phyloP scores from a whole-genome alignment of 2,329 filamentous ascomycete species.

The Ophiobolus disseminans region DNA sequence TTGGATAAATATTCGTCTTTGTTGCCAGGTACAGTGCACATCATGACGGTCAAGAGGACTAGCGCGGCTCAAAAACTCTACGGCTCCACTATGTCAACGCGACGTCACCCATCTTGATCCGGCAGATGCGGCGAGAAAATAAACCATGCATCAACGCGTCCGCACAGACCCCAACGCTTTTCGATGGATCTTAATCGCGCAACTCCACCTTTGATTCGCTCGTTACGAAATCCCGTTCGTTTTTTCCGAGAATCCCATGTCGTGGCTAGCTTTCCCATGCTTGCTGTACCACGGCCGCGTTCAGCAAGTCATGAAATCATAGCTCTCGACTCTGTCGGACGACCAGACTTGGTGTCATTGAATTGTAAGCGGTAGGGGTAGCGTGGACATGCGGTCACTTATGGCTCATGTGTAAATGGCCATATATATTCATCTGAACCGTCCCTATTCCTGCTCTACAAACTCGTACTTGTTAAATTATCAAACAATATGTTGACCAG shows the following conservation, averaged over 20 bases:
- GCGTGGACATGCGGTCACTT: conserved; percentile 17
- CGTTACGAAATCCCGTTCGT: conserved; percentile 12
- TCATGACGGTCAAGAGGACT: background rate
- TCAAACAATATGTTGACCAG: conserved; percentile 48
- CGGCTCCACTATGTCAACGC: conserved; percentile 38
- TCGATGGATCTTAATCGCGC: conserved; percentile 11
- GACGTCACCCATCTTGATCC: conserved; percentile 38
- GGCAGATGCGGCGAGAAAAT: conserved; percentile 18
- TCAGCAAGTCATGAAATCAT: conserved; percentile 48
- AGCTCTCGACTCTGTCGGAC: conserved; percentile 12
- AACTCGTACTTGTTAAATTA: conserved; percentile 14
- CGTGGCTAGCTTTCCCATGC: conserved; percentile 24
- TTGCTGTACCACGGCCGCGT: conserved; percentile 32
- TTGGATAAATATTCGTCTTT: background rate
- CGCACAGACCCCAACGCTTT: conserved; percentile 13
- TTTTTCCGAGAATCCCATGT: conserved; percentile 24
- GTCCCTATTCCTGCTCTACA: background rate
- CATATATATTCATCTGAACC: conserved; percentile 20
- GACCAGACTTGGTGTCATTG: conserved; percentile 29
- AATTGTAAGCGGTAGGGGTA: conserved; percentile 17
- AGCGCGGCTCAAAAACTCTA: conserved; percentile 23
- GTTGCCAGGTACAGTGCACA: background rate
- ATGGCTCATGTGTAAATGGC: background rate
- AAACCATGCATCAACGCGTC: conserved; percentile 25
- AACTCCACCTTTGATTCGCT: conserved; percentile 19